Percentiles rank a stretch among this genome's conserved stretches.
phyloP scores from a whole-genome alignment of 352 stramenopile genomes.

The Globisporangium polare region DNA sequence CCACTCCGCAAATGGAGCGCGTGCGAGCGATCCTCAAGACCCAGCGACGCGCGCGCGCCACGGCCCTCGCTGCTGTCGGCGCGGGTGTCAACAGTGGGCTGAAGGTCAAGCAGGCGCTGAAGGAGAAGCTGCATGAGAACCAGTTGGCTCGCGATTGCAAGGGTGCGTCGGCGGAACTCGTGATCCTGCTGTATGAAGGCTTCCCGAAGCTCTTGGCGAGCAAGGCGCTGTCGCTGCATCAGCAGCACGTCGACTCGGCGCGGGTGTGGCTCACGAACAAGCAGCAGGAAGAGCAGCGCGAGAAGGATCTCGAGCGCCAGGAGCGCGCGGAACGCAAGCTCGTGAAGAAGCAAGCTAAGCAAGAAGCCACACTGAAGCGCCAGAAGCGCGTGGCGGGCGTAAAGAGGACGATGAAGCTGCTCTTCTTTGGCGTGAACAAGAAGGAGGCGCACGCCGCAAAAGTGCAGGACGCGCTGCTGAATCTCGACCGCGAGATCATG shows the following conservation, averaged over 20 bases:
- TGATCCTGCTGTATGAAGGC: constrained; percentile 34
- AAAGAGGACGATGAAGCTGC: constrained; percentile 20
- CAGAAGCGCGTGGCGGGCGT: constrained; percentile 18
- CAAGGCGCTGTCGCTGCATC: constrained; percentile 35
- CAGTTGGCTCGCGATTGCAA: constrained; percentile 29
- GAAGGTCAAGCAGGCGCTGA: constrained; percentile 23
- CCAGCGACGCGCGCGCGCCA: constrained; percentile 23
- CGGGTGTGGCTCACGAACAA: constrained; percentile 29
- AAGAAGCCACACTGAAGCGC: constrained; percentile 17
- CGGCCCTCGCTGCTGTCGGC: constrained; percentile 17
- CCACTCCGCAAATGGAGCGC: constrained; percentile 30
- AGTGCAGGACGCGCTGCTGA: constrained; percentile 28
- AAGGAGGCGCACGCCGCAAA: constrained; percentile 24
- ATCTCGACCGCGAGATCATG: constrained; percentile 36
- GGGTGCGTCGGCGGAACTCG: constrained; percentile 27
- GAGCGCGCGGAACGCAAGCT: constrained; percentile 15
- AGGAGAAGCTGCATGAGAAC: constrained; percentile 18
- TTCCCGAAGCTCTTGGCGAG: constrained; percentile 29
- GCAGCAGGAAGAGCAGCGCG: constrained; percentile 18
- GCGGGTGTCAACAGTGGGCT: constrained; percentile 10
- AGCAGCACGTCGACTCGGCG: constrained; percentile 26
- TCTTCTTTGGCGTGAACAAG: constrained; percentile 23
- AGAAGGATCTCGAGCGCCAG: constrained; percentile 4
- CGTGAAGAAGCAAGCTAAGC: constrained; percentile 8
- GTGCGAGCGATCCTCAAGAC: constrained; percentile 29